phyloP scores from a whole-genome alignment of 129 eudicot species.

The Chrysanthemum lavandulifolium region DNA sequence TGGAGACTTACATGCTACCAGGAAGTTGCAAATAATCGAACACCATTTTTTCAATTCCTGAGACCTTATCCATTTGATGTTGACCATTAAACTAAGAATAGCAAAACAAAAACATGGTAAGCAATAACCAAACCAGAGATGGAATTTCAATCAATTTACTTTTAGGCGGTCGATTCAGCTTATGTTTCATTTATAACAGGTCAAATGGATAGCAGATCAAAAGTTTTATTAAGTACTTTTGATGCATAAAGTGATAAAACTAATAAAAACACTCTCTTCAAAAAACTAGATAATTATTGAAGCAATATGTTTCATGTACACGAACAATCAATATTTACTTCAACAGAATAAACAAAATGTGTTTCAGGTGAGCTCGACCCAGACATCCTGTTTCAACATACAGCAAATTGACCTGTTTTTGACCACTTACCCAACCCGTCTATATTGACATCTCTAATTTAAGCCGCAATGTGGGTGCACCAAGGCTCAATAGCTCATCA shows the following conservation, averaged over 20 bases:
- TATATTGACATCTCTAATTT: not conserved
- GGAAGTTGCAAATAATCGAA: conserved; percentile 56
- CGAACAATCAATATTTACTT: not conserved
- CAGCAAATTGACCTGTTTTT: too few species aligned
- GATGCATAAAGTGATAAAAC: too few species aligned
- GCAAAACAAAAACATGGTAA: conserved; percentile 7
- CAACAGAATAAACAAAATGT: not conserved
- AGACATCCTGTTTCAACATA: too few species aligned
- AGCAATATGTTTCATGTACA: not conserved
- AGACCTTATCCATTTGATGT: conserved; percentile 34
- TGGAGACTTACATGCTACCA: conserved; percentile 55
- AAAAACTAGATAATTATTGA: too few species aligned
- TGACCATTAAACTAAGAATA: conserved; percentile 48
- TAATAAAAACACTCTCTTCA: too few species aligned
- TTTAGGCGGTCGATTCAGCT: not conserved
- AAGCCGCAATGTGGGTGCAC: not conserved
- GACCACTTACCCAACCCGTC: too few species aligned
- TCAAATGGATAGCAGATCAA: not conserved
- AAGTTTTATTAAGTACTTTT: not conserved
- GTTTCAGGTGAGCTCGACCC: not conserved
- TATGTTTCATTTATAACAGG: not conserved
- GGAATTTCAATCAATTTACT: not conserved
- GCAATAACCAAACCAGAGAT: not conserved
- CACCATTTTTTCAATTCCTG: conserved; percentile 49
- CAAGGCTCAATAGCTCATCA: not conserved